These are phyloP conservation scores for Aureobasidium sp. DNA, from an alignment of 2,329 filamentous ascomycete species.

Conservation along the genomic window DNA sequence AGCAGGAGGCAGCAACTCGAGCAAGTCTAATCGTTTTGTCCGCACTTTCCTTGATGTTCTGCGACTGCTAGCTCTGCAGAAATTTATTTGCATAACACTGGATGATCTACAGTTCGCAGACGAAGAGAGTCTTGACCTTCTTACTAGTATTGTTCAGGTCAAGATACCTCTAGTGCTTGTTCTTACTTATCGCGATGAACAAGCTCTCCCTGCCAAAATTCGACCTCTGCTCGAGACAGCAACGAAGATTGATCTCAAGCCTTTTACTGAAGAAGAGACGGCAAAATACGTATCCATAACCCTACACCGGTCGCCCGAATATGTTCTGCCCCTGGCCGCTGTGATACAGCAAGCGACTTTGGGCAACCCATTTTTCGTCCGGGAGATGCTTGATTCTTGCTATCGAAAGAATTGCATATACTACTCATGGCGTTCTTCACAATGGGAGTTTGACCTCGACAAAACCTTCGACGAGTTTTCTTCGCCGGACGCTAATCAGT, in stretches of 20 bases:
- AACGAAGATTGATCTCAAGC: constrained; percentile 62
- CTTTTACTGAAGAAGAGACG: constrained; percentile 71
- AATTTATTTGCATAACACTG: constrained; percentile 78
- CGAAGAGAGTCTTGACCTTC: constrained; percentile 73
- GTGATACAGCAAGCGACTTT: constrained; percentile 83
- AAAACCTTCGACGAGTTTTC: constrained; percentile 78
- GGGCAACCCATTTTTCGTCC: constrained; percentile 84
- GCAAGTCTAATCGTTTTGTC: constrained; percentile 61
- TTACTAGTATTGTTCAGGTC: constrained; percentile 68
- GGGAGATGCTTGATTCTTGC: constrained; percentile 82
- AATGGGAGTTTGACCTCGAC: constrained; percentile 75
- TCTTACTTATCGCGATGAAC: constrained; percentile 50
- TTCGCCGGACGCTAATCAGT: constrained; percentile 67
- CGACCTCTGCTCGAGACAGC: constrained; percentile 31
- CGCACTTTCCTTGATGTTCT: constrained; percentile 83
- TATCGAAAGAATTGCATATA: constrained; percentile 81
- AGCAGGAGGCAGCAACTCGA: constrained; percentile 34
- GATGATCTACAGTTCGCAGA: constrained; percentile 91
- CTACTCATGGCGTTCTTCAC: constrained; percentile 76
- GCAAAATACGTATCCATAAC: constrained; percentile 75
- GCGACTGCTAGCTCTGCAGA: constrained; percentile 69
- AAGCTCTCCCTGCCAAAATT: constrained; percentile 29
- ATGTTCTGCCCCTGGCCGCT: constrained; percentile 67
- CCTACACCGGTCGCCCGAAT: constrained; percentile 61
- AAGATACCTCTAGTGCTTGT: constrained; percentile 76